Base-by-base conservation (phyloP, 1,284 basidiomycete species). In the Singerocomus inundabilis region DNA sequence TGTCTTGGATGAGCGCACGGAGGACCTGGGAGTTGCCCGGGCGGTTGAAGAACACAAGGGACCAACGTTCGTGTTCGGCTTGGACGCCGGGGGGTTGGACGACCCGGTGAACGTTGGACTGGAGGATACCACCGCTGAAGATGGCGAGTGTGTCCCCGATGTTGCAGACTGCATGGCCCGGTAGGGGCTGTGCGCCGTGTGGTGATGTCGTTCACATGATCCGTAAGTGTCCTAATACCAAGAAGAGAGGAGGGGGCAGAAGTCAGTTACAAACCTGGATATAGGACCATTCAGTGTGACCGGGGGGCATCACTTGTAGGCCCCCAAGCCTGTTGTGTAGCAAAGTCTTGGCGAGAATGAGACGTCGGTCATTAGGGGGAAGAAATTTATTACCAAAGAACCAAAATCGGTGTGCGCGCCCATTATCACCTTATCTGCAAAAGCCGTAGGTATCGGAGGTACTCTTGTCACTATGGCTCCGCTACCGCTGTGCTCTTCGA, bases 401-500 rank as follows among this genome's bases (percentile, higher is more conserved):
- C 79, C 79, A 52, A 80, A 81, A 61, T 82, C 81, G 2, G 80
- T 82, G 59, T 82, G 81, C 5, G 76, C 75, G 9, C 79, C 80
- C 16, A 81, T 57, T 0, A 70, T 70, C 12, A 70, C 68, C 58
- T 48, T 66, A 46, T 70, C 69, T 1, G 64, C 58, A 9, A 48
- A 1, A 5, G 18, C 18, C 1, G 61, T 66, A 0, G 57, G 57
- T 35, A 64, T 71, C 1, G 76, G 73, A 2, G 76, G 77, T 24
- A 70, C 80, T 57, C 71, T 79, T 45, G 80, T 84, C 25, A 80
- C 70, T 9, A 85, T 72, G 1, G 81, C 71, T 57, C 87, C 82
- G 55, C 82, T 81, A 13, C 80, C 80, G 41, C 80, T 84, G 31
- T 64, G 65, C 43, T 81, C 77, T 3, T 72, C 65, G 1, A 67